Base-by-base conservation (phyloP, 345 rosid species). In the Rhizophora apiculata region DNA sequence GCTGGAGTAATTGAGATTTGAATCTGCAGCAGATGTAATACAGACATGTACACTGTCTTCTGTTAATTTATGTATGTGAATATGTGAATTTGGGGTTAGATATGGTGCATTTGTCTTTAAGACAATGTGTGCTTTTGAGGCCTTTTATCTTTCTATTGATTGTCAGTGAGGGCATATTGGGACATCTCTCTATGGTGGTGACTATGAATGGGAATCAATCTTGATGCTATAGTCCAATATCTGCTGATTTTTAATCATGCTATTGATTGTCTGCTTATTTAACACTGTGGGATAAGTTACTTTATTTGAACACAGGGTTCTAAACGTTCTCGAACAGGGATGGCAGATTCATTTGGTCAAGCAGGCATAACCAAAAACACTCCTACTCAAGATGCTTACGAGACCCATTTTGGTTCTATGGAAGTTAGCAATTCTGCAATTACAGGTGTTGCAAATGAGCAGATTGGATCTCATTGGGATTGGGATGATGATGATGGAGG, bases 401-500 rank as follows among this genome's bases (percentile, higher is more conserved):
- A 82, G 75, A 82, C 84, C 53, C 84, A 76, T 70, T 81, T 86
- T 77, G 82, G 84, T 69, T 86, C 85, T 37, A 65, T 72, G 75
- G 88, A 85, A 81, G 88, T 82, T 76, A 82, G 78, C 80, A 73
- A 65, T 75, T 77, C 89, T 58, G 86, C 78, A 67, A 79, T 88
- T 72, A 81, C 92, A 61, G 96, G 85, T 63, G 82, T 78, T 68
- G 85, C 80, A 65, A 86, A 83, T 82, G 97, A 95, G 59, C 90
- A 84, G 72, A 76, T 77, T 74, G 96, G 88, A 68, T 81, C 86
- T 81, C 85, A 73, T 67, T 90, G 89, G 91, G 94, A 87, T 69
- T 95, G 98, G 99, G 99, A 88, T 72, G 96, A 88, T 27, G 97
- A 92, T 55, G 99, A 90, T 59, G 85, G 96, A 83, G 98, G 89